Evolutionary conservation across 106 monocot genomes (phyloP), one percentile per base, ranked within the genome.

Genomic region (Dendrobium nobile): DNA sequence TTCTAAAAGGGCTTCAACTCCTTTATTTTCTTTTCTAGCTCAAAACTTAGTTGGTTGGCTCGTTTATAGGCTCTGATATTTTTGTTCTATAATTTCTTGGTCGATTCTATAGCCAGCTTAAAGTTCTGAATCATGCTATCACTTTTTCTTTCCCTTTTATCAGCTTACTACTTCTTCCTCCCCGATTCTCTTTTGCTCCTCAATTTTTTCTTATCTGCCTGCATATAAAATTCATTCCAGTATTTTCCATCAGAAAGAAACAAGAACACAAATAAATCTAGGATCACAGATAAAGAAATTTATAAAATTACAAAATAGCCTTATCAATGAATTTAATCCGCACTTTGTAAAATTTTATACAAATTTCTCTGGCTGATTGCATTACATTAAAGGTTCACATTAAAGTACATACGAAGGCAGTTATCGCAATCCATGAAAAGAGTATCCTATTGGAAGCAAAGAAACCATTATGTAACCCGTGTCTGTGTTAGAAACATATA

Each of bases 71-170:
- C 88, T 80, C 75, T 84, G 77, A 58, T 31, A 87, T 16, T 82
- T 79, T 44, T 85, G 73, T 79, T 92, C 84, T 93, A 84, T 79
- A 86, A 77, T 28, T 82, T 89, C 55, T 73, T 88, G 28, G 79
- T 87, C 10, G 75, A 77, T 61, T 91, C 85, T 40, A 95, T 74
- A 59, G 88, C 88, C 78, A 89, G 85, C 75, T 90, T 89, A 43
- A 54, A 95, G 86, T 65, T 88, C 82, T 83, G 88, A 80, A 95
- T 91, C 33, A 78, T 86, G 31, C 37, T 67, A 0, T 93, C 93
- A 47, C 83, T 83, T 84, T 84, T 74, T 99, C 93, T 75, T 91
- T 99, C 27, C 95, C 98, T 77, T 86, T 93, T 24, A 84, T 79
- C 54, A 95, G 74, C 77, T 74, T 42, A 67, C 41, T 9, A 93